Evolutionary conservation across 75 land plant species (phyloP), one percentile per base, ranked within the genome.

Genomic region (Selaginella moellendorffii): DNA sequence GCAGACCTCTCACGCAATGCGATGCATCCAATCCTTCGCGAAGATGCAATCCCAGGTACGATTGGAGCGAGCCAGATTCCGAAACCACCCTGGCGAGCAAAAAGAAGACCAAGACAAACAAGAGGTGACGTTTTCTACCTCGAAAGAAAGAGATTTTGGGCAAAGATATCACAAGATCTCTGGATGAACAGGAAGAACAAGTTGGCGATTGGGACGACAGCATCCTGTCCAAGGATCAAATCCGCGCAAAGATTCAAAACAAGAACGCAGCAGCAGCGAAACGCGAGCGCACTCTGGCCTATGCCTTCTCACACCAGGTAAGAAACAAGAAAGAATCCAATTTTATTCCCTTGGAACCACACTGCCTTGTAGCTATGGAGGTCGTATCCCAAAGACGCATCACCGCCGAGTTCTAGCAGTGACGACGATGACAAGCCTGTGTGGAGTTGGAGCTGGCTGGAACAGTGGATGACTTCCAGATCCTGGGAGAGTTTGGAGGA

Each of bases 281-380:
- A 27, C 75, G 78, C 30, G 90, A 81, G 27, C 63, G 79, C 24
- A 80, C 84, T 9, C 77, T 81, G 30, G 87, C 82, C 31, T 83
- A 84, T 71, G 84, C 87, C 9, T 78, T 52, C 54, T 51, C 74
- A 27, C 80, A 68, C 30, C 78, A 87, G 87, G 90, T 87, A 56
- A 36, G 46, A 5, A 36, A 5, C 5, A 5, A 36, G 5, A 36
- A 36, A 5, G 46, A 5, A 14, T 14, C 5, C 10, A 5, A 14
- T 36, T 14, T 36, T 36, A 5, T 36, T 36, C 10, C 14, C 14
- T 36, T 5, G 14, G 46, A 5, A 36, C 46, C 46, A 36, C 14
- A 5, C 5, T 36, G 46, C 46, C 14, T 36, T 36, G 46, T 14
- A 36, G 46, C 46, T 36, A 36, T 36, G 46, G 46, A 36, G 46